Evolutionary conservation across 169 alveolate genomes (phyloP).

Genomic region (Plasmodium gonderi): DNA sequence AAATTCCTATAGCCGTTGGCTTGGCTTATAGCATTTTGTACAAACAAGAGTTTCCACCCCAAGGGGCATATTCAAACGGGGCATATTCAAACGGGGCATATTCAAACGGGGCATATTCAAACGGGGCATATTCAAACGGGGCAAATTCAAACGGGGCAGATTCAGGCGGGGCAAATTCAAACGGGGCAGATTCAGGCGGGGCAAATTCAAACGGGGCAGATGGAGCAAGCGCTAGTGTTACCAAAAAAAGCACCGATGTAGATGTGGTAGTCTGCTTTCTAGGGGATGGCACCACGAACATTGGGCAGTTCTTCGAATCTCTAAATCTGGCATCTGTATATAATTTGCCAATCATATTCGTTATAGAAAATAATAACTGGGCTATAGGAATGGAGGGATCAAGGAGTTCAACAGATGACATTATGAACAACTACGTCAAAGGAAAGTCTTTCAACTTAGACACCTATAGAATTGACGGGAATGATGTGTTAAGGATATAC

Average conservation of each 20-base stretch:
- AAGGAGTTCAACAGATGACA: conserved; percentile 78
- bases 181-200: background rate
- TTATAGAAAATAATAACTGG: conserved; percentile 90
- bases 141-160: background rate
- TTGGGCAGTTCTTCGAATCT: conserved; percentile 91
- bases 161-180: background rate
- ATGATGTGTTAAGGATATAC: conserved; percentile 80
- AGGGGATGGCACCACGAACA: conserved; percentile 94
- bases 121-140: background rate
- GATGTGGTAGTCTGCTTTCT: conserved; percentile 89
- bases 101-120: background rate
- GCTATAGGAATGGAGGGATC: conserved; percentile 85
- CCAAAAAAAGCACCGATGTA: background rate
- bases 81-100: background rate
- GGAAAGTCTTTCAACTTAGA: conserved; percentile 81
- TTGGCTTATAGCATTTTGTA: conserved; percentile 79
- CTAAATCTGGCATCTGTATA: conserved; percentile 90
- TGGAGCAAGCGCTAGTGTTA: background rate
- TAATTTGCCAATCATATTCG: conserved; percentile 89
- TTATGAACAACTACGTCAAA: conserved; percentile 53
- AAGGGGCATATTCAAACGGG: background rate
- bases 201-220: background rate
- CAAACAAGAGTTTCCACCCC: conserved; percentile 29
- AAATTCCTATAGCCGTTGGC: conserved; percentile 84
- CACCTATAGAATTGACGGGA: conserved; percentile 82